A percentile compares a stretch with the other conserved stretches of the same genome.
Conservation (phyloP, 495 filamentous ascomycete genomes). For the Daldinia childiae region DNA sequence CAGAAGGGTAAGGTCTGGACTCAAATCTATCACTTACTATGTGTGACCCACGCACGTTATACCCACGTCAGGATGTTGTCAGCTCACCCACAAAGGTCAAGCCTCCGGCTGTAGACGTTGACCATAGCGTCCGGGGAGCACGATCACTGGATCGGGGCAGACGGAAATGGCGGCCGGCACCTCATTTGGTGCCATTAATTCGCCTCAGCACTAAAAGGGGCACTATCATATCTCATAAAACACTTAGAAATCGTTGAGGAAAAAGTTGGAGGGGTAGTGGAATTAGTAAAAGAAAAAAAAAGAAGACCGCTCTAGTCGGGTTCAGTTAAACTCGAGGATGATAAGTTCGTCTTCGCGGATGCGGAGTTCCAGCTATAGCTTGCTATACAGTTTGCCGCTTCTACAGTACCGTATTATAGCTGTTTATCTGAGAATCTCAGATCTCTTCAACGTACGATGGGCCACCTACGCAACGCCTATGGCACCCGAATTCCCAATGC, state of each 20-base stretch:
- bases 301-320: slow-evolving; percentile 14
- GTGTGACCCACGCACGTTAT: slow-evolving; percentile 37
- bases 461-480: slow-evolving; percentile 22
- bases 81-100: slow-evolving; percentile 14
- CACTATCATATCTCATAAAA: slow-evolving; percentile 41
- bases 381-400: slow-evolving; percentile 5
- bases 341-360: slow-evolving; percentile 17
- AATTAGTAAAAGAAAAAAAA: slow-evolving; percentile 16
- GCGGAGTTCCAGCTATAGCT: slow-evolving; percentile 14
- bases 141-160: slow-evolving; percentile 32
- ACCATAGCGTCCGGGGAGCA: slow-evolving; percentile 16
- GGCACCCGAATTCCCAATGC: slow-evolving; percentile 28
- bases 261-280: slow-evolving; percentile 20
- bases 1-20: slow-evolving; percentile 23
- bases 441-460: slow-evolving; percentile 40
- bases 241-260: slow-evolving; percentile 12
- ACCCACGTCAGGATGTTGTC: slow-evolving; percentile 40
- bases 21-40: slow-evolving; percentile 18
- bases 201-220: slow-evolving; percentile 30
- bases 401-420: slow-evolving; percentile 10
- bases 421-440: slow-evolving; percentile 18
- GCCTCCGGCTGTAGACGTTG: slow-evolving; percentile 12
- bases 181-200: slow-evolving; percentile 32
- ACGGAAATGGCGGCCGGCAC: slow-evolving; percentile 22
- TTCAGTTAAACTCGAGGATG: slow-evolving; percentile 16